Conservation (phyloP, 306 rosid species). For the Prunus armeniaca region DNA sequence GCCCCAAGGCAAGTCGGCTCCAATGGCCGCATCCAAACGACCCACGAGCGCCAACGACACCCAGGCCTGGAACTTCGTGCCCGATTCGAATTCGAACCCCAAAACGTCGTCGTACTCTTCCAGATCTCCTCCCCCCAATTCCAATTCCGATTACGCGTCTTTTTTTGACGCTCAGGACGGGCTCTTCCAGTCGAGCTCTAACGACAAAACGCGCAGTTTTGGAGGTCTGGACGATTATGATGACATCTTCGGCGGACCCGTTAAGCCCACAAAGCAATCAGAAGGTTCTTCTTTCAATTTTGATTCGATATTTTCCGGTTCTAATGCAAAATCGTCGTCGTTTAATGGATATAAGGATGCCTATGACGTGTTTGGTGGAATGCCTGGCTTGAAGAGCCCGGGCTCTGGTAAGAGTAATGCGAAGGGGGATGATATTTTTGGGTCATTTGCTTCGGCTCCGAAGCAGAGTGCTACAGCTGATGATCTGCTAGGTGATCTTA, state of each 20-base stretch:
- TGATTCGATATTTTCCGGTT: slow-evolving; percentile 55
- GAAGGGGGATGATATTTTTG: slow-evolving; percentile 30
- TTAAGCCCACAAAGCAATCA: slow-evolving; percentile 24
- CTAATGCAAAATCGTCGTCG: slow-evolving; percentile 31
- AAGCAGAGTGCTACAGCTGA: slow-evolving; percentile 41
- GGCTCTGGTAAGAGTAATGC: slow-evolving; percentile 26
- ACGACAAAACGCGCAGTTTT: slow-evolving; percentile 22
- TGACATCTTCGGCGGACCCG: slow-evolving; percentile 45
- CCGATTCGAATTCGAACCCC: slow-evolving; percentile 31
- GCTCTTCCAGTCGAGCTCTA: slow-evolving; percentile 4
- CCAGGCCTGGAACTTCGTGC: slow-evolving; percentile 24
- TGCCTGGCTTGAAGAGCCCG: slow-evolving; percentile 39
- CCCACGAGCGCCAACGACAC: slow-evolving; percentile 4
- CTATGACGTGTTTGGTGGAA: slow-evolving; percentile 68
- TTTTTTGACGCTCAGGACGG: slow-evolving; percentile 24
- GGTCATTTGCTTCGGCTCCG: slow-evolving; percentile 34
- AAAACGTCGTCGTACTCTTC: slow-evolving; percentile 40
- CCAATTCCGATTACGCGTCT: slow-evolving; percentile 34
- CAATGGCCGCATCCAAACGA: slow-evolving; percentile 71
- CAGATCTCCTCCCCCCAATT: slow-evolving; percentile 27
- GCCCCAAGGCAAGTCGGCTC: slow-evolving; percentile 85
- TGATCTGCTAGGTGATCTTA: slow-evolving; percentile 54
- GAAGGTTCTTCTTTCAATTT: slow-evolving; percentile 38
- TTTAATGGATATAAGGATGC: slow-evolving; percentile 25
- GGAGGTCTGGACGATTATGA: slow-evolving; percentile 38